These are phyloP conservation scores for Magnaporthiopsis incrustans DNA, from an alignment of 2,329 filamentous ascomycete genomes.

Conservation along the genomic window DNA sequence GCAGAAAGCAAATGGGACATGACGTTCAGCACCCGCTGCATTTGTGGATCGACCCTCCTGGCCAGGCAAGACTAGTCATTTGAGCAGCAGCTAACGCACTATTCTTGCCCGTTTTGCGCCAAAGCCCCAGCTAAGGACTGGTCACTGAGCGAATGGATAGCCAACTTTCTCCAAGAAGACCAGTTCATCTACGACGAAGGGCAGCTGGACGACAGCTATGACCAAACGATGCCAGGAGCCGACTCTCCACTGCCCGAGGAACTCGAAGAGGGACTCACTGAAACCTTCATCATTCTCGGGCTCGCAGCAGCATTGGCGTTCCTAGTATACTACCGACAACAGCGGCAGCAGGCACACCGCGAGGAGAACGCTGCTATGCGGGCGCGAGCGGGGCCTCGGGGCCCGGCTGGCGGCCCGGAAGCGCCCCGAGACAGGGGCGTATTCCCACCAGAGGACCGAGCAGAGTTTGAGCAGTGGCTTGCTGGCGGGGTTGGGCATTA, in stretches of 20 bases:
- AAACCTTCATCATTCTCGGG: conserved; percentile 76
- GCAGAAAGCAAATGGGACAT: conserved; percentile 16
- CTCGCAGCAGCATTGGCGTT: conserved; percentile 67
- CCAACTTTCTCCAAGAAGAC: conserved; percentile 71
- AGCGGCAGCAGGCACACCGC: conserved; percentile 50
- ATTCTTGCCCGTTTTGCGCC: conserved; percentile 20
- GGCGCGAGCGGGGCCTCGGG: conserved; percentile 13
- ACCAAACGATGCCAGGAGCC: conserved; percentile 47
- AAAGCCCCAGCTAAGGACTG: conserved; percentile 63
- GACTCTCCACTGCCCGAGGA: conserved; percentile 55
- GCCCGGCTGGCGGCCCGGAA: conserved; percentile 6
- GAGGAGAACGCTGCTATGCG: conserved; percentile 25
- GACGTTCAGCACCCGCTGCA: too few relatives aligned
- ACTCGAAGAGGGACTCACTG: conserved; percentile 67
- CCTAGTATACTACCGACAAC: conserved; percentile 74
- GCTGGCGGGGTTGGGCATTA: conserved; percentile 56
- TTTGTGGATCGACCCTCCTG: too few relatives aligned
- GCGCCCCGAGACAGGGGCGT: conserved; percentile 18
- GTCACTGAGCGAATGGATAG: conserved; percentile 79
- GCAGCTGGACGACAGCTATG: conserved; percentile 47
- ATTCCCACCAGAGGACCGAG: conserved; percentile 54
- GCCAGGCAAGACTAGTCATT: too few relatives aligned
- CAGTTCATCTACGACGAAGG: conserved; percentile 55
- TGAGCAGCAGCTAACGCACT: too few relatives aligned
- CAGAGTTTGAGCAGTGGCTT: conserved; percentile 57